Evolutionary conservation across 495 filamentous ascomycete species (phyloP), one percentile per base, ranked within the genome.

Genomic region (Aspergillus affinis): DNA sequence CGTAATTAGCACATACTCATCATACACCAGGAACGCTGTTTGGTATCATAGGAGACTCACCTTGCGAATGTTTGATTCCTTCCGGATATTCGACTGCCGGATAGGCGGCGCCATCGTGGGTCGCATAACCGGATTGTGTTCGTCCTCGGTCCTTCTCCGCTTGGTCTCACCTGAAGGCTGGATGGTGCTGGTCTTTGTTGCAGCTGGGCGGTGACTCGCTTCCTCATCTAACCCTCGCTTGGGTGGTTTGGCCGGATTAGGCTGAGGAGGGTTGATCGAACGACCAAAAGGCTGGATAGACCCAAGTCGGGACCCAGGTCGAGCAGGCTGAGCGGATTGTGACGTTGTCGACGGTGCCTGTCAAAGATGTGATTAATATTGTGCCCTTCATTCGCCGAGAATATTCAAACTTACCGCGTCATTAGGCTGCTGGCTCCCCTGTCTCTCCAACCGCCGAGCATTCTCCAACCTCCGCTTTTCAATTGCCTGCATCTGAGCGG

Each of bases 81-180:
- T 92, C 62, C 88, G 86, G 56, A 90, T 90, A 55, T 78, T 86
- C 2, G 90, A 91, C 61, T 91, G 90, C 56, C 92, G 85, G 57
- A 94, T 90, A 13, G 92, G 91, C 49, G 91, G 90, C 20, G 86
- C 88, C 77, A 90, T 93, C 51, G 90, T 83, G 52, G 78, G 76
- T 58, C 82, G 78, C 47, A 82, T 68, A 4, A 62, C 60, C 68
- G 72, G 72, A 57, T 73, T 73, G 48, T 83, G 77, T 57, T 87
- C 84, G 62, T 85, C 84, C 51, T 85, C 80, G 0, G 85, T 87
- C 60, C 80, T 81, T 41, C 82, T 73, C 58, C 85, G 79, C 64
- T 87, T 87, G 21, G 76, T 66, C 9, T 84, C 84, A 19, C 75
- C 74, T 44, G 79, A 70, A 59, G 76, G 77, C 60, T 78, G 80